phyloP scores from a whole-genome alignment of 2,329 filamentous ascomycete genomes.

The Paecilomyces variotii region DNA sequence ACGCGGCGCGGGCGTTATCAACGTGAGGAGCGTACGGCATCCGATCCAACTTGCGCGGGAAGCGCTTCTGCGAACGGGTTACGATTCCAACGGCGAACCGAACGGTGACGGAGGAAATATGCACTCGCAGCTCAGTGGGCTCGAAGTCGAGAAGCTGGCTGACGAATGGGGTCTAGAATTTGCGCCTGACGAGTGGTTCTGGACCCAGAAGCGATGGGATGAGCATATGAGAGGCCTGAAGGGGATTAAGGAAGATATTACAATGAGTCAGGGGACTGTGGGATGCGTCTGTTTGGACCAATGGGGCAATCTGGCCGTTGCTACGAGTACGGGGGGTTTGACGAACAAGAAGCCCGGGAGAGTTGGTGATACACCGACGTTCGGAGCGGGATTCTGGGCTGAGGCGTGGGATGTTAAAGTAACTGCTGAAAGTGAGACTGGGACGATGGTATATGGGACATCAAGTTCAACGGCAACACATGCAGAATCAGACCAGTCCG shows the following conservation, averaged over 20 bases:
- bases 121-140: constrained; percentile 63
- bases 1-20: constrained; percentile 68
- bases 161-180: constrained; percentile 55
- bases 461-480: background rate
- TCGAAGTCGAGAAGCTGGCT: constrained; percentile 62
- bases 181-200: constrained; percentile 66
- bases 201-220: constrained; percentile 69
- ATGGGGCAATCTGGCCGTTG: constrained; percentile 63
- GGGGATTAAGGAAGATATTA: constrained; percentile 16
- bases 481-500: background rate
- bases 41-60: constrained; percentile 66
- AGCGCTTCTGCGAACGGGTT: constrained; percentile 50
- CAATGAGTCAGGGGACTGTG: constrained; percentile 72
- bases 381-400: constrained; percentile 84
- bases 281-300: constrained; percentile 74
- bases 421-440: background rate
- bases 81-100: constrained; percentile 52
- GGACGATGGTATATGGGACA: background rate
- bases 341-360: constrained; percentile 84
- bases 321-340: constrained; percentile 64
- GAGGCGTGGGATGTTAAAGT: constrained; percentile 63
- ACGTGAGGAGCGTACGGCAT: constrained; percentile 66
- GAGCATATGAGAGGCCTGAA: constrained; percentile 59
- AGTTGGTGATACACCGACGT: constrained; percentile 76
- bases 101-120: constrained; percentile 26